Evolutionary conservation across 2,329 filamentous ascomycete species (phyloP).

Genomic region (Neonectria hederae): DNA sequence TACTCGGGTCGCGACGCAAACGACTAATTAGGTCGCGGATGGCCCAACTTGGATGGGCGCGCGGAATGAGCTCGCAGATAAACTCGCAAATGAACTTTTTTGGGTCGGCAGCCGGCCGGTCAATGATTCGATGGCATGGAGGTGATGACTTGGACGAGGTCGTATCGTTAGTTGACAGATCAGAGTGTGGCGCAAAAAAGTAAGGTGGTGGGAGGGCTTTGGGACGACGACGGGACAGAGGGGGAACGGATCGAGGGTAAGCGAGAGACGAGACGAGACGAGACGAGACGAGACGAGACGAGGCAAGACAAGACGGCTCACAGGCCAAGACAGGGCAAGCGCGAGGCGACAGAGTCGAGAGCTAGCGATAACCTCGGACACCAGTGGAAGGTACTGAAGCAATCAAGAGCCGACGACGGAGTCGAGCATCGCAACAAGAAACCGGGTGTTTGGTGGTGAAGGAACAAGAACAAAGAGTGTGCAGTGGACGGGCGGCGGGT

Average conservation of each 20-base stretch:
- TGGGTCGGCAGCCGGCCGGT: slow-evolving; percentile 19
- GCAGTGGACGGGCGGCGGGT: background rate
- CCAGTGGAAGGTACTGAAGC: slow-evolving; percentile 1
- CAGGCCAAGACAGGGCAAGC: background rate
- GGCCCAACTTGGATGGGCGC: slow-evolving; percentile 29
- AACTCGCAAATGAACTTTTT: slow-evolving; percentile 19
- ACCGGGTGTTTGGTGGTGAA: background rate
- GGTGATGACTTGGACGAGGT: slow-evolving; percentile 27
- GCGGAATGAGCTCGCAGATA: slow-evolving; percentile 19
- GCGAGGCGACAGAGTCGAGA: slow-evolving; percentile 6
- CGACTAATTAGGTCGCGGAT: slow-evolving; percentile 10
- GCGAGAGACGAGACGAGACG: slow-evolving; percentile 24
- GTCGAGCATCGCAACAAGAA: background rate
- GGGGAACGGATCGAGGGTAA: slow-evolving; percentile 21
- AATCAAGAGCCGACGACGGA: slow-evolving; percentile 1
- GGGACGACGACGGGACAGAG: slow-evolving; percentile 31
- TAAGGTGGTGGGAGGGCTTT: slow-evolving; percentile 16
- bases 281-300: slow-evolving; percentile 9
- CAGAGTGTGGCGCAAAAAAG: slow-evolving; percentile 37
- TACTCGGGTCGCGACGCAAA: slow-evolving; percentile 26
- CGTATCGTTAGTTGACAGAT: slow-evolving; percentile 26
- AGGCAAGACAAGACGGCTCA: slow-evolving; percentile 10
- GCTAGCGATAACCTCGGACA: background rate
- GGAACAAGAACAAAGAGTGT: slow-evolving; percentile 4
- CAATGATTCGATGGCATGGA: slow-evolving; percentile 33